phyloP scores from a whole-genome alignment of 1,139 yeast species.

The Diutina scorzettiae region DNA sequence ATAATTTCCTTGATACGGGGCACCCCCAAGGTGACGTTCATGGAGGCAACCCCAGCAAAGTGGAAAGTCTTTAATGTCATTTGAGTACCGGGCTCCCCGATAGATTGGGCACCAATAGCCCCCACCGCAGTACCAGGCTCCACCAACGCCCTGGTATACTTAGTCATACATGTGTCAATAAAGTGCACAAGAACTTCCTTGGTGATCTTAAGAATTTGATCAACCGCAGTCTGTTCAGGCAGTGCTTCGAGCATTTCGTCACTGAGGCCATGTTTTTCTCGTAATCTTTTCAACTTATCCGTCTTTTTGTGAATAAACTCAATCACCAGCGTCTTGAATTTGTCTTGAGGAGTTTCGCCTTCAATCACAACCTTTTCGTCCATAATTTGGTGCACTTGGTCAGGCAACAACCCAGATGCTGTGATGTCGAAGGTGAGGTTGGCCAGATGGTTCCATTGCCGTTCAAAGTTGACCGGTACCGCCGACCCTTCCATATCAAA shows the following conservation, averaged over 20 bases:
- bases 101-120: conserved; percentile 97
- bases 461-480: conserved; percentile 79
- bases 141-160: conserved; percentile 82
- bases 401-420: conserved; percentile 56
- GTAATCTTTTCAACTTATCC: conserved; percentile 37
- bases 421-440: conserved; percentile 52
- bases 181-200: conserved; percentile 50
- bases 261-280: conserved; percentile 40
- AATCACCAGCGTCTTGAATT: conserved; percentile 63
- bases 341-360: conserved; percentile 22
- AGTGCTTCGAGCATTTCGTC: conserved; percentile 25
- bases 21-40: conserved; percentile 97
- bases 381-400: conserved; percentile 47
- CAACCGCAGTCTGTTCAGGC: conserved; percentile 34
- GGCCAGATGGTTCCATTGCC: conserved; percentile 91
- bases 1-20: conserved; percentile 98
- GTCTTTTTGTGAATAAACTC: conserved; percentile 52
- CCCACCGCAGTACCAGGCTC: conserved; percentile 99
- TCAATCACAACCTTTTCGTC: conserved; percentile 35
- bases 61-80: conserved; percentile 99
- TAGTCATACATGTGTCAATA: conserved; percentile 63
- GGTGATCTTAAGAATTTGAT: conserved; percentile 68
- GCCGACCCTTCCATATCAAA: conserved; percentile 99
- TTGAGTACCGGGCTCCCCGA: conserved; percentile 99
- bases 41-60: conserved; percentile 98